Conservation (phyloP, 768 basidiomycete species). For the Tricholoma hemisulphureum region DNA sequence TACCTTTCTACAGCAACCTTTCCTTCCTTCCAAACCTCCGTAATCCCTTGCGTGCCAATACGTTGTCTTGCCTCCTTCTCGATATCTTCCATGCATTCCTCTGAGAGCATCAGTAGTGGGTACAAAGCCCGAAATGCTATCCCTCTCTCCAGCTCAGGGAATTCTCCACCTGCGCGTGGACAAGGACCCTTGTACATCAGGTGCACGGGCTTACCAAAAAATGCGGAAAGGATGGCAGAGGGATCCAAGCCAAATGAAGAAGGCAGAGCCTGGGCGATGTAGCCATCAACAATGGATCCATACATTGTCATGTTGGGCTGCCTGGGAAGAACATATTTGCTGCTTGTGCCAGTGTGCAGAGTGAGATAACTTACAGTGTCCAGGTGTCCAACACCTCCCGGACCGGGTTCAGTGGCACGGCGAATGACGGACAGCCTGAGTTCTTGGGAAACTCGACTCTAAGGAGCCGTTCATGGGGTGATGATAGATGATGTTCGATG, state of each 20-base stretch:
- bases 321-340: neutral
- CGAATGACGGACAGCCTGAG: constrained; percentile 45
- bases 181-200: constrained; percentile 63
- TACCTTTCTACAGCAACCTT: constrained; percentile 60
- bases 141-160: constrained; percentile 56
- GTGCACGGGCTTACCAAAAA: constrained; percentile 57
- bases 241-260: constrained; percentile 35
- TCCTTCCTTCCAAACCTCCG: constrained; percentile 51
- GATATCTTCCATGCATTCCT: constrained; percentile 59
- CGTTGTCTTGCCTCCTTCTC: constrained; percentile 45
- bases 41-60: constrained; percentile 48
- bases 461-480: constrained; percentile 47
- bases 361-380: constrained; percentile 41
- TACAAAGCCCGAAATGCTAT: constrained; percentile 69
- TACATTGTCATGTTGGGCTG: neutral
- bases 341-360: constrained; percentile 15
- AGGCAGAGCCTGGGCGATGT: constrained; percentile 50
- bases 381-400: constrained; percentile 47
- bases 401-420: constrained; percentile 54
- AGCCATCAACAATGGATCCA: constrained; percentile 54
- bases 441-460: constrained; percentile 58
- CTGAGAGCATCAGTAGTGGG: constrained; percentile 64
- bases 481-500: constrained; percentile 43
- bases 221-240: constrained; percentile 55
- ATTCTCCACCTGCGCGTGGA: constrained; percentile 46